Base-by-base conservation (phyloP, 2,329 filamentous ascomycete species). In the Diaporthe ampelina region DNA sequence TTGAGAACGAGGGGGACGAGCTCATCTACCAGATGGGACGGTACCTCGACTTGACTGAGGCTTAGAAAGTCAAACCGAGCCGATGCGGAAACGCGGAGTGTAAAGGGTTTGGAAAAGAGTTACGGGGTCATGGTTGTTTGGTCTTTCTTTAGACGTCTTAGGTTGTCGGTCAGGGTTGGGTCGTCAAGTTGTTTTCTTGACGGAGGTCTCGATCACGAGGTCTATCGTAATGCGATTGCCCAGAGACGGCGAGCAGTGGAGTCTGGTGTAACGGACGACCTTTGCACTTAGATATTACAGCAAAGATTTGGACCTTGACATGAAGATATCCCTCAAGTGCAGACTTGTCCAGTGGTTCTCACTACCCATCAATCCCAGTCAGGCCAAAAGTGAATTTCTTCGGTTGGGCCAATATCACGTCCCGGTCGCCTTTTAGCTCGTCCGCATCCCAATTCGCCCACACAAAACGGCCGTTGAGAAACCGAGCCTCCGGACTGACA, bases 401-500 rank as follows among this genome's bases (percentile, higher is more conserved):
- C 9, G 56, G 43, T 32, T 52, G 37, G 1, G 13, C 29, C 15
- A 63, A 26, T 32, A 71, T 71, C 29, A 9, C 21, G 6, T 63
- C 43, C 17, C 19, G 52, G 56, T 72, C 32, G 11, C 21, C 32
- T 52, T 72, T 63, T 4, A 84, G 73, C 75, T 84, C 82, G 57
- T 83, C 79, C 8, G 81, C 80, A 77, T 84, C 83, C 83, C 83
- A 84, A 43, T 83, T 82, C 19, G 79, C 78, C 78, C 79, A 83
- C 1, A 83, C 74, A 32, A 81, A 79, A 54, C 81, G 81, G 9
- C 79, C 78, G 58, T 79, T 80, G 24, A 84, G 74, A 50, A 84
- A 84, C 11, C 65, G 74, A 7, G 83, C 82, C 70, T 84, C 81
- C 0, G 78, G 76, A 26, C 77, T 79, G 6, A 80, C 79, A 24